Base-by-base conservation (phyloP, 495 filamentous ascomycete species). In the Parmelia sp. region DNA sequence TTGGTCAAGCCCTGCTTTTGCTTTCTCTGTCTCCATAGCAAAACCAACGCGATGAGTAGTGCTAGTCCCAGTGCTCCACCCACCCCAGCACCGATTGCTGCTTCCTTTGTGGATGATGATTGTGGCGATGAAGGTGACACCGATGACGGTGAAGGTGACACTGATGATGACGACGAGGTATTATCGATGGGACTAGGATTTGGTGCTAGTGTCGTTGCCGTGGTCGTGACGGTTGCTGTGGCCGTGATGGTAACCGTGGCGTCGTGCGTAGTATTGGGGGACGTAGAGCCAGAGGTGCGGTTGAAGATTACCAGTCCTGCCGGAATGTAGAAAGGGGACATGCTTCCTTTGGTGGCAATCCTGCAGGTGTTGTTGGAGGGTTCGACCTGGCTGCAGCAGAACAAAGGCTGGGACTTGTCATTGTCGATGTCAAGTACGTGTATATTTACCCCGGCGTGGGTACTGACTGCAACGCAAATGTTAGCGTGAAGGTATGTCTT, bases 251-350 rank as follows among this genome's bases (percentile, higher is more conserved):
- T 58, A 29, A 29, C 23, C 0, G 57, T 25, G 35, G 39, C 23
- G 35, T 6, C 3, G 23, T 25, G 1, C 37, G 37, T 58, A 7
- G 0, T 31, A 27, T 59, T 27, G 35, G n/a, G 0, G 21, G n/a
- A 25, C 27, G 39, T 42, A 40, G 57, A 59, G 3, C 35, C 35
- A 59, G 57, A 59, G 25, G 37, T 58, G 56, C 35, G 57, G 29
- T 59, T 59, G 57, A 59, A 25, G 1, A 59, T 59, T 7, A 59
- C 57, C n/a, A 2, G 27, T 25, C 57, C 57, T 3, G 36, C 35
- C 0, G 14, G 8, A 8, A 59, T 11, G 5, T 0, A 9, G 14
- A 59, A 59, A 8, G 57, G 57, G 0, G 39, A 3, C 3, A 0
- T 40, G 35, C 57, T 59, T 59, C 57, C 57, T 42, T 59, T 59